phyloP scores from a whole-genome alignment of 306 rosid genomes.

The Fagus sylvatica region DNA sequence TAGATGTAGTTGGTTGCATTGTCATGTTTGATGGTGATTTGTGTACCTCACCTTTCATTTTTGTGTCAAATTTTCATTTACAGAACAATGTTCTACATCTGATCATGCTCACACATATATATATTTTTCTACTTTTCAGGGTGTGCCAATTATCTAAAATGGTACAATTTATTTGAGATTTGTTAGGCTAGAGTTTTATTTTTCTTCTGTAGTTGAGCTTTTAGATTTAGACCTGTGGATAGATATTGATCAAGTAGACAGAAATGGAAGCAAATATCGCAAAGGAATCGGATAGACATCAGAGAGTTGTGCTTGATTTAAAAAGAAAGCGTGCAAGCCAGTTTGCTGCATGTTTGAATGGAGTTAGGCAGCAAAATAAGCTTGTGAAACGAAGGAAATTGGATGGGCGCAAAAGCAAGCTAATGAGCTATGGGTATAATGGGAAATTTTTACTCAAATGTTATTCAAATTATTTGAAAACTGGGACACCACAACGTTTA shows the following conservation, averaged over 20 bases:
- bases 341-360: conserved; percentile 36
- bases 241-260: conserved; percentile 53
- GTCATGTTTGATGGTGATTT: too few relatives aligned
- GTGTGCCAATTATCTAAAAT: conserved; percentile 33
- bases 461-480: conserved; percentile 65
- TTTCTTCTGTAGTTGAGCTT: conserved; percentile 37
- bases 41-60: too few relatives aligned
- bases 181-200: conserved; percentile 34
- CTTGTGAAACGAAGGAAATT: conserved; percentile 53
- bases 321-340: conserved; percentile 60
- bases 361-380: conserved; percentile 37
- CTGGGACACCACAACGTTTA: conserved; percentile 69
- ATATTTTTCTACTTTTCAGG: conserved; percentile 46
- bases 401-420: conserved; percentile 30
- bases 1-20: too few relatives aligned
- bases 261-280: conserved; percentile 60
- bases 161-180: conserved; percentile 38
- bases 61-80: too few relatives aligned
- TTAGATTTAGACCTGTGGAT: conserved; percentile 47
- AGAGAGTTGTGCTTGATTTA: conserved; percentile 28
- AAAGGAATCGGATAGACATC: conserved; percentile 63
- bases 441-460: conserved; percentile 40
- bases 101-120: too few relatives aligned
- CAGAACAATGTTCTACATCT: too few relatives aligned
- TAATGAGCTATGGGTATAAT: conserved; percentile 30